Percentiles rank a stretch among this genome's conserved stretches.
These are phyloP conservation scores for Arthrobotrys sphaeroides DNA, from an alignment of 2,329 filamentous ascomycete genomes.

Conservation along the genomic window DNA sequence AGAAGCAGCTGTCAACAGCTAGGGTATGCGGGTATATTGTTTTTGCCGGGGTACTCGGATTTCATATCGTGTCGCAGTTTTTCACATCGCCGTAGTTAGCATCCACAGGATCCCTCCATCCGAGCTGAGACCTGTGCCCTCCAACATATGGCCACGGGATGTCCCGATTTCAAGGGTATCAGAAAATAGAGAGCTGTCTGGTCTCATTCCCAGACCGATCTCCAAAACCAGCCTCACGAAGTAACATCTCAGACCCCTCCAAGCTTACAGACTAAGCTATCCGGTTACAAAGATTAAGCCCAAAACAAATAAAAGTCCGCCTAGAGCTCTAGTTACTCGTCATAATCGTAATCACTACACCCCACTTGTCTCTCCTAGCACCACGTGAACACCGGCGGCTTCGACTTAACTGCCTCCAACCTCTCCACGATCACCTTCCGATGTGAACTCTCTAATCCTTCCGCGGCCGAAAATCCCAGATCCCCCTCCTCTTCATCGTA, in stretches of 20 bases:
- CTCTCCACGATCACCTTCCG: constrained; percentile 97
- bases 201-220: neutral
- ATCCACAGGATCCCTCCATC: constrained; percentile 13
- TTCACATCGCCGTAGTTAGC: constrained; percentile 22
- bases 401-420: constrained; percentile 92
- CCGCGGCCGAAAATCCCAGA: constrained; percentile 90
- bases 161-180: neutral
- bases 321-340: neutral
- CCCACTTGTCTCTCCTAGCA: constrained; percentile 68
- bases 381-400: constrained; percentile 97
- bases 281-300: neutral
- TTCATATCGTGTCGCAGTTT: constrained; percentile 6
- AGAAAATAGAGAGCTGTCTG: neutral
- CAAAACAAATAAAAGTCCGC: no score
- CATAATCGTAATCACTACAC: constrained; percentile 30
- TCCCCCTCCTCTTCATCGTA: constrained; percentile 88
- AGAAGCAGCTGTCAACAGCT: neutral
- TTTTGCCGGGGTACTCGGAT: constrained; percentile 2
- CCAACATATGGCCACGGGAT: neutral
- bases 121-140: neutral
- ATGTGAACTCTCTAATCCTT: constrained; percentile 89
- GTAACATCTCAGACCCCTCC: neutral
- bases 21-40: constrained; percentile 15
- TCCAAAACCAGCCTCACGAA: neutral
- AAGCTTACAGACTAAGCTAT: neutral